Conservation (phyloP, 495 filamentous ascomycete genomes). For the Daldinia loculata region DNA sequence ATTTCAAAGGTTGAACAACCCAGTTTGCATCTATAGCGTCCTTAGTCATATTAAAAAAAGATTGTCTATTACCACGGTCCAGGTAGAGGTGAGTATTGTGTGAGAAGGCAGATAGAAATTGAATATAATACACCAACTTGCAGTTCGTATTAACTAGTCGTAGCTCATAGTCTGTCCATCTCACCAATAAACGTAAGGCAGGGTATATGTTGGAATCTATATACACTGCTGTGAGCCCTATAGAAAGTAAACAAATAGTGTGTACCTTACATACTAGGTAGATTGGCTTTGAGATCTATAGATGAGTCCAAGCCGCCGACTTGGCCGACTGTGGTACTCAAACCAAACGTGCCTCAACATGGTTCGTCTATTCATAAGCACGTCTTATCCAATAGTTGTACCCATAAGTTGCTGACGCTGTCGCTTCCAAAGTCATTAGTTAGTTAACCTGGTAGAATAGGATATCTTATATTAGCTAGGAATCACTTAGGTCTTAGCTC, state of each 20-base stretch:
- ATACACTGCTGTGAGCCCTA: not conserved
- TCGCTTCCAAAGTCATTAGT: no score
- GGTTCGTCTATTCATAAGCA: no score
- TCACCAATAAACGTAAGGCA: not conserved
- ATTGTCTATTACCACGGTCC: not conserved
- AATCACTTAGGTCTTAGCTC: not conserved
- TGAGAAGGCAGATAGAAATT: not conserved
- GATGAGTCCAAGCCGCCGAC: no score
- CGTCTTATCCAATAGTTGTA: no score
- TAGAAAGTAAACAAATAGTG: not conserved
- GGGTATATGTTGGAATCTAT: not conserved
- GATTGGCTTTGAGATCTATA: no score
- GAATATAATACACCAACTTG: not conserved
- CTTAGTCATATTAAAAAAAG: not conserved
- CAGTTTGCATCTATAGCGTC: not conserved
- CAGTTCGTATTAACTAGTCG: not conserved
- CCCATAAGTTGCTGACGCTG: no score
- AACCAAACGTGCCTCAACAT: no score
- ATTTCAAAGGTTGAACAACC: not conserved
- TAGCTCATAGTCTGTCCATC: not conserved
- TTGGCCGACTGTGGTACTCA: no score
- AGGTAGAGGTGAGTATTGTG: not conserved
- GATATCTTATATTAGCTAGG: not conserved
- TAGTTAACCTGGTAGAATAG: no score
- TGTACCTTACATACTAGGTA: no score